Conservation (phyloP, 352 stramenopile species). For the Phytophthora lateralis region DNA sequence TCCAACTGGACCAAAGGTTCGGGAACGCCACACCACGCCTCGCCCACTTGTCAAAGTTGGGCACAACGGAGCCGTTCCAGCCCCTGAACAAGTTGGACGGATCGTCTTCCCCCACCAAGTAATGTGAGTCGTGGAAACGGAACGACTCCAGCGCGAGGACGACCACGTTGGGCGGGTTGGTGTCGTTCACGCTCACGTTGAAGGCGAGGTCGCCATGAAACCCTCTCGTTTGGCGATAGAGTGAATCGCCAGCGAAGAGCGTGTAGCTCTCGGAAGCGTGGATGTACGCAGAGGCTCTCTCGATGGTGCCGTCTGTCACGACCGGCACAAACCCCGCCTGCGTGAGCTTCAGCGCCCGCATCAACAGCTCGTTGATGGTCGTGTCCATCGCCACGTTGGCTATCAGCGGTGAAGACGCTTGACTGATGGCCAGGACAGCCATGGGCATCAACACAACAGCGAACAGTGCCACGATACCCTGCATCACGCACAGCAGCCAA, state of each 20-base stretch:
- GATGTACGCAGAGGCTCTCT: slow-evolving; percentile 30
- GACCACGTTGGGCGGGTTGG: slow-evolving; percentile 54
- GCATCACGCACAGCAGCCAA: slow-evolving; percentile 13
- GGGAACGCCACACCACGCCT: slow-evolving; percentile 52
- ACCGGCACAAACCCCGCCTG: slow-evolving; percentile 27
- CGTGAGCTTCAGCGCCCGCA: slow-evolving; percentile 20
- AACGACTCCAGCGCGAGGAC: slow-evolving; percentile 65
- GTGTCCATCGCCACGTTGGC: slow-evolving; percentile 47
- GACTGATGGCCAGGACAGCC: slow-evolving; percentile 19
- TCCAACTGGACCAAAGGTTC: slow-evolving; percentile 26
- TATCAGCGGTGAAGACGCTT: slow-evolving; percentile 24
- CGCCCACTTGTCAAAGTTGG: slow-evolving; percentile 58
- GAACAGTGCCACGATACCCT: slow-evolving; percentile 16
- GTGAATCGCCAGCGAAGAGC: slow-evolving; percentile 2
- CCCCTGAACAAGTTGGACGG: slow-evolving; percentile 37
- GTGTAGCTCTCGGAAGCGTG: slow-evolving; percentile 9
- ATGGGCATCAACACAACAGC: slow-evolving; percentile 23
- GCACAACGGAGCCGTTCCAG: slow-evolving; percentile 43
- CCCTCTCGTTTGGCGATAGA: slow-evolving; percentile 46
- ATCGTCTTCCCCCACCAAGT: slow-evolving; percentile 49
- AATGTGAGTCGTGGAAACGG: slow-evolving; percentile 58
- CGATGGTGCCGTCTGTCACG: slow-evolving; percentile 29
- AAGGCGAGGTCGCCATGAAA: slow-evolving; percentile 56
- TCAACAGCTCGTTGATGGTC: slow-evolving; percentile 48
- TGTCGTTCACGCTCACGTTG: slow-evolving; percentile 39